These are phyloP conservation scores for Benincasa hispida DNA, from an alignment of 306 rosid genomes.

Conservation along the genomic window DNA sequence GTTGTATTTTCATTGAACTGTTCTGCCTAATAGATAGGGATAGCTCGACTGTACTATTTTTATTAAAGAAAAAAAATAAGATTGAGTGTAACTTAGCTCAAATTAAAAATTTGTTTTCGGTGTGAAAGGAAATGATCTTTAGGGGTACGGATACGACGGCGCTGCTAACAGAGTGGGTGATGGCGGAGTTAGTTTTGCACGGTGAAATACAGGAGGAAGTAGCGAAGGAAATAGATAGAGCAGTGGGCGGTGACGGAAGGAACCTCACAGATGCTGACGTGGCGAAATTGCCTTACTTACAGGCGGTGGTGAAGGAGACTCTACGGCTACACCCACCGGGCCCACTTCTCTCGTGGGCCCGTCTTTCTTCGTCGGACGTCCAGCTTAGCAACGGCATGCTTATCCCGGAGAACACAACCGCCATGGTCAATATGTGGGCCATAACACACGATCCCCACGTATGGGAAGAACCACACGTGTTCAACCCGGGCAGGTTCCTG, in stretches of 20 bases:
- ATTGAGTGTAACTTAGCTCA: too few species aligned
- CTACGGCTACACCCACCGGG: slow-evolving; percentile 49
- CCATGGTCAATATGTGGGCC: slow-evolving; percentile 65
- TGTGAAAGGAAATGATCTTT: slow-evolving; percentile 41
- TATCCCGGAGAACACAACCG: slow-evolving; percentile 36
- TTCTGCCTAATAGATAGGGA: too few species aligned
- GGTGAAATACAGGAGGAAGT: slow-evolving; percentile 21
- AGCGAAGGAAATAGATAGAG: slow-evolving; percentile 11
- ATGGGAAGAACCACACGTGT: slow-evolving; percentile 28
- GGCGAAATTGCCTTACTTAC: slow-evolving; percentile 27
- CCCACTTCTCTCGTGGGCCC: slow-evolving; percentile 54
- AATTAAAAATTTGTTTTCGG: too few species aligned
- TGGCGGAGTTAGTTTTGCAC: slow-evolving; percentile 38
- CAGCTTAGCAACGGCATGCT: slow-evolving; percentile 48
- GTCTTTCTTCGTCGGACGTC: slow-evolving; percentile 39
- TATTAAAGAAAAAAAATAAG: too few species aligned
- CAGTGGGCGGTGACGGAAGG: slow-evolving; percentile 1
- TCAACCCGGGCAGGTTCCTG: slow-evolving; percentile 38
- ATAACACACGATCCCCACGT: slow-evolving; percentile 37
- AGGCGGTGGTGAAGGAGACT: slow-evolving; percentile 44
- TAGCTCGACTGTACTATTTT: too few species aligned
- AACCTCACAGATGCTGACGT: slow-evolving; percentile 31
- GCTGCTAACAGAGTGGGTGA: slow-evolving; percentile 41
- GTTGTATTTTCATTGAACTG: too few species aligned
- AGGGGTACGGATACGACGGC: slow-evolving; percentile 49